Base-by-base conservation (phyloP, 2,329 filamentous ascomycete species). In the Aspergillus sp. region DNA sequence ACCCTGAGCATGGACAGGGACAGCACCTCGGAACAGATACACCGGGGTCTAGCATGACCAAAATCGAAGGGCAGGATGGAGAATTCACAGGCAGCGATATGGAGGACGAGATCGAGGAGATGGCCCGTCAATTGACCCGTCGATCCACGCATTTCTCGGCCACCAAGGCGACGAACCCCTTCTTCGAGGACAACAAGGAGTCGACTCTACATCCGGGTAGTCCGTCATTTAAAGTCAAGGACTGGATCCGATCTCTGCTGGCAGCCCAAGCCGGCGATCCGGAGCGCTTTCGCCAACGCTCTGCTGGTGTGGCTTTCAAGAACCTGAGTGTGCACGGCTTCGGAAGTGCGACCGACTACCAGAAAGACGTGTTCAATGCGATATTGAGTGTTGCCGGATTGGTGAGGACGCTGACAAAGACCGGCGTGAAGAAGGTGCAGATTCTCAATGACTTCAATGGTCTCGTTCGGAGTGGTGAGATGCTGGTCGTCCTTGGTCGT, bases 281-380 rank as follows among this genome's bases (percentile, higher is more conserved):
- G 52, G 77, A 79, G 61, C 69, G 74, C 11, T 85, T 85, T 70
- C 74, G 73, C 1, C 64, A 68, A 43, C 82, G 87, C 64, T 84
- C 82, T 14, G 81, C 84, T 0, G 87, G 88, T 46, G 80, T 91
- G 44, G 80, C 81, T 50, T 90, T 88, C 75, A 82, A 84, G 71
- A 82, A 89, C 66, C 76, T 91, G 56, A 89, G 84, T 59, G 86
- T 90, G 4, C 85, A 86, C 67, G 87, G 88, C 39, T 90, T 82
- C 65, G 87, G 87, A 44, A 82, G 81, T 41, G 78, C 84, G 1
- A 89, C 87, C 1, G 88, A 90, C 69, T 90, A 87, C 72, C 88
- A 91, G 52, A 73, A 75, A 63, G 68, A 76, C 67, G 66, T 76
- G 19, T 70, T 70, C 57, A 77, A 76, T 57, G 68, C 70, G 12